A percentile compares a stretch with the other conserved stretches of the same genome.
Evolutionary conservation across 2,329 filamentous ascomycete genomes (phyloP).

Genomic region (Venturia asperata): DNA sequence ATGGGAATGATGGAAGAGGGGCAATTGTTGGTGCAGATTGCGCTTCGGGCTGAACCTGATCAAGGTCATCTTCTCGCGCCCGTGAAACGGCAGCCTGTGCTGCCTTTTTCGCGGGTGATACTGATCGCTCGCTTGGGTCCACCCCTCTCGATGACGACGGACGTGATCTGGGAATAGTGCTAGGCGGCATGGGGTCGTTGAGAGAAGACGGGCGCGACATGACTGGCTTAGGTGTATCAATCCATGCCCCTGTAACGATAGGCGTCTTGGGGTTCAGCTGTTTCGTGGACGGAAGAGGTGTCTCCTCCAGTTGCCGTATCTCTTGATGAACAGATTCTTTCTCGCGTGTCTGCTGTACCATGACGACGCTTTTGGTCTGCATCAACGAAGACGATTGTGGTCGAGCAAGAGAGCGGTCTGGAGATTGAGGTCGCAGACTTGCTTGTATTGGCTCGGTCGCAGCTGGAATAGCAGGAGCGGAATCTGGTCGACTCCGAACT

Average conservation of each 20-base stretch:
- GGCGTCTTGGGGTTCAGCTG: constrained; percentile 36
- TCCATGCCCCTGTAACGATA: constrained; percentile 42
- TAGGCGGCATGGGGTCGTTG: not conserved
- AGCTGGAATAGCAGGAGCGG: not conserved
- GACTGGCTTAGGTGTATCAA: constrained; percentile 32
- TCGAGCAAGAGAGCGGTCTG: not conserved
- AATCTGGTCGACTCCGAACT: not conserved
- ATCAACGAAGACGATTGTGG: not conserved
- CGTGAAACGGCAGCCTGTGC: constrained; percentile 8
- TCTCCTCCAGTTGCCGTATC: not conserved
- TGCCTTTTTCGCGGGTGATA: constrained; percentile 7
- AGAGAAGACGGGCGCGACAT: not conserved
- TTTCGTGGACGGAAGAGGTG: constrained; percentile 21
- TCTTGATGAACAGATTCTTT: not conserved
- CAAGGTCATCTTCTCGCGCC: not conserved
- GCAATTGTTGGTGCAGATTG: constrained; percentile 20
- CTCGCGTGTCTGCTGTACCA: not conserved
- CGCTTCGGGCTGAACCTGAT: constrained; percentile 13
- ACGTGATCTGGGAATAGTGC: not conserved
- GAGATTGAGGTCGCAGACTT: not conserved
- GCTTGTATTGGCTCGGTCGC: not conserved
- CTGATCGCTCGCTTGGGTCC: not conserved
- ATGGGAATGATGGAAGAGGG: constrained; percentile 20
- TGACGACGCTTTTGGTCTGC: not conserved
- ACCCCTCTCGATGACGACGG: not conserved